Evolutionary conservation across 768 basidiomycete genomes (phyloP), one percentile per base, ranked within the genome.

Genomic region (Lentinula guzmanii): DNA sequence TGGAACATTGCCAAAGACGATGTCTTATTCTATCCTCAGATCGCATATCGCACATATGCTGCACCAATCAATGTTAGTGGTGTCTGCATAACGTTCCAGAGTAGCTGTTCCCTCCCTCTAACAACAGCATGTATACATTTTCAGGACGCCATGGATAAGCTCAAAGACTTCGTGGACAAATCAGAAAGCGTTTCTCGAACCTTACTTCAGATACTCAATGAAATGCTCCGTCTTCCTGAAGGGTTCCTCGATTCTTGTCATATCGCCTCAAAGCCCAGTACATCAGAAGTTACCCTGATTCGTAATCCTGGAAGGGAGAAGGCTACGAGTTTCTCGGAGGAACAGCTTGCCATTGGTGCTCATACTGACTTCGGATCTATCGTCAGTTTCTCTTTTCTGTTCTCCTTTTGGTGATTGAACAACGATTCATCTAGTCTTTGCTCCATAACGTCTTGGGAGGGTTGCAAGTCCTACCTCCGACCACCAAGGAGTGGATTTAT

Each of bases 281-380:
- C 76, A 9, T 76, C 77, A 48, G 82, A 84, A 62, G 72, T 75
- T 1, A 71, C 82, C 10, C 65, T 76, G 16, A 78, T 79, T 63
- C 37, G 37, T 8, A 39, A 39, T 13, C 37, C 37, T 39, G 37
- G 37, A 8, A 13, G 7, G 37, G 77, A 66, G 65, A 74, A 70
- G 13, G 76, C 79, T 3, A 75, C 69, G 13, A 68, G 63, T 63
- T 68, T 70, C 1, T 70, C 60, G 3, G 67, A 68, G 15, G 72
- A 74, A 1, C 70, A 66, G 37, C 70, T 71, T 21, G 69, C 72
- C 4, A 57, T 83, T 8, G 82, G 80, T 13, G 75, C 79, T 0
- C 82, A 84, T 63, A 83, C 82, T 5, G 82, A 83, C 68, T 81
- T 81, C 62, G 79, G 82, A 15, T 78, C 76, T 37, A 66, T 81